Evolutionary conservation across 805 yeast genomes (phyloP).

Genomic region (Ogataea paraovalis): DNA sequence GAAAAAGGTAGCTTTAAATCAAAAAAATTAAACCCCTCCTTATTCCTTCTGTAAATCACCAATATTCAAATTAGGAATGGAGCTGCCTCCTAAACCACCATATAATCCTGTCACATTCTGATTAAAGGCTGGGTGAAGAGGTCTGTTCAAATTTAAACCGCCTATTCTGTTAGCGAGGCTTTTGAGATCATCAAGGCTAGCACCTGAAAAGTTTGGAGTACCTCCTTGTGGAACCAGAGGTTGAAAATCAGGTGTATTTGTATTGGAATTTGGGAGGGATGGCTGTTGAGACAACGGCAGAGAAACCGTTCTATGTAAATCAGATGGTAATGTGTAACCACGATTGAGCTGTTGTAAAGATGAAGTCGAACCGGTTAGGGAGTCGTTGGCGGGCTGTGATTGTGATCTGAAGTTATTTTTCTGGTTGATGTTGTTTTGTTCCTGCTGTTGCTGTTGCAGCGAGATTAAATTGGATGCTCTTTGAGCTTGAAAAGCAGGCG

Average conservation of each 20-base stretch:
- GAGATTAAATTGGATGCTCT: constrained; percentile 1
- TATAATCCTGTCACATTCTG: constrained; percentile 1
- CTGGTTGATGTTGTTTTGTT: constrained; percentile 3
- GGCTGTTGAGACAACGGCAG: constrained; percentile 11
- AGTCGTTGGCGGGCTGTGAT: constrained; percentile 4
- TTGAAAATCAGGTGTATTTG: constrained; percentile 17
- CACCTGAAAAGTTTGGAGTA: constrained; percentile 11
- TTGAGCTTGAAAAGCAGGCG: constrained; percentile 1
- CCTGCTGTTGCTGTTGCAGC: constrained; percentile 6
- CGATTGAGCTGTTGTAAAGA: constrained; percentile 4
- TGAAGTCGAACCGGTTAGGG: not conserved
- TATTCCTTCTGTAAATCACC: constrained; percentile 3
- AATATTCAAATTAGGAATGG: constrained; percentile 8
- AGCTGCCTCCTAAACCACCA: constrained; percentile 2
- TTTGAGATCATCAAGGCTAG: constrained; percentile 15
- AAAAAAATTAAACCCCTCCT: not conserved
- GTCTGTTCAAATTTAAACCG: constrained; percentile 17
- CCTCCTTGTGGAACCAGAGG: constrained; percentile 13
- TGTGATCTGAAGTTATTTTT: constrained; percentile 6
- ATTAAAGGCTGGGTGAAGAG: not conserved
- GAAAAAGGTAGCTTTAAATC: not conserved
- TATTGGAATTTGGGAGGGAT: constrained; percentile 12
- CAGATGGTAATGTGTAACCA: constrained; percentile 7
- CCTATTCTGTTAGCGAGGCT: constrained; percentile 19
- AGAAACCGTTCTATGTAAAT: constrained; percentile 14